Evolutionary conservation across 331 rosid species (phyloP), one percentile per base, ranked within the genome.

Genomic region (Pyrus hybrid): DNA sequence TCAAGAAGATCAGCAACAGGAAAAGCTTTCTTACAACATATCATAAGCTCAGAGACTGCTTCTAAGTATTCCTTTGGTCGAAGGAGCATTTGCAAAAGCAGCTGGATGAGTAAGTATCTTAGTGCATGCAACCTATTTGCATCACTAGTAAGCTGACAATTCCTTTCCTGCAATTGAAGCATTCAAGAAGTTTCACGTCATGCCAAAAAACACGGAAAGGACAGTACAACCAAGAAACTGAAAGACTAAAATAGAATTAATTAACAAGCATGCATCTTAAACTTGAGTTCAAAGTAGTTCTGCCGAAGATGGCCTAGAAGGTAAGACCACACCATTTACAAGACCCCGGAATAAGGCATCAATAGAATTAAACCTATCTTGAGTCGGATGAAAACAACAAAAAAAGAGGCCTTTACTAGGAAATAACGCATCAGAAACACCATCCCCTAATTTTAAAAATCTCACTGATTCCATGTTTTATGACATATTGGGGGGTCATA

Each of bases 41-140:
- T 84, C 66, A 92, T 71, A 67, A 94, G 87, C 78, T 94, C 97
- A 60, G 92, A 86, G 43, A 89, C 93, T 76, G 99, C 97, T 83
- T 92, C 93, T 0, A 92, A 76, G 78, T 85, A 89, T 66, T 94
- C 99, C 81, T 87, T 90, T 1, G 97, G 93, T 32, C 76, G 87
- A 79, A 88, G 96, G 77, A 94, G 96, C 80, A 91, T 87, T 90
- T 90, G 97, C 83, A 92, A 83, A 78, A 87, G 93, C 82, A 94
- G 73, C 83, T 94, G 99, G 77, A 90, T 87, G 70, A 94, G 97
- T 90, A 92, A 83, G 87, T 89, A 89, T 82, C 96, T 81, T 69
- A 90, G 70, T 20, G 92, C 91, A 80, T 84, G 92, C 85, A 89
- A 79, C 82, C 80, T 84, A 77, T 87, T 86, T 77, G 85, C 88